Evolutionary conservation across 1,284 basidiomycete species (phyloP).

Genomic region (Ustilago trichophora): DNA sequence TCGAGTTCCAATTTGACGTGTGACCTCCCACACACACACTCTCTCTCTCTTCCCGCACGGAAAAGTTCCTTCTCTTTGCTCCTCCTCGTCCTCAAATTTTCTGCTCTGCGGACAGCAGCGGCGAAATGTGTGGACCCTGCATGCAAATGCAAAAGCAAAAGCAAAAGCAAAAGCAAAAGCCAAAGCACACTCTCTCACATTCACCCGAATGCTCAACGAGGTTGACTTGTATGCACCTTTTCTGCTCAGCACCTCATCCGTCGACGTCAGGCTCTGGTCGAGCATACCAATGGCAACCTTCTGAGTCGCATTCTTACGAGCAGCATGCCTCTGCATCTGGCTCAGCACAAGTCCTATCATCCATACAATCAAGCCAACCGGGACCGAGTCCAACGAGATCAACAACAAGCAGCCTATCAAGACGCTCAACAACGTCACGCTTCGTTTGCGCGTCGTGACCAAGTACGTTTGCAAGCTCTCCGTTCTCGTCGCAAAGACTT

Average conservation of each 20-base stretch:
- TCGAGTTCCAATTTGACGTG: too few species aligned
- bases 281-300: neutral
- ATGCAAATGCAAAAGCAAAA: too few species aligned
- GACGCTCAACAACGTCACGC: slow-evolving; percentile 4
- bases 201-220: too few species aligned
- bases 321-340: slow-evolving; percentile 32
- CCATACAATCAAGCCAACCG: slow-evolving; percentile 16
- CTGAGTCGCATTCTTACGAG: neutral
- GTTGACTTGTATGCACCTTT: too few species aligned
- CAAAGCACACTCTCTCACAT: too few species aligned
- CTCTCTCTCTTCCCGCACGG: too few species aligned
- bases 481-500: neutral
- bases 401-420: slow-evolving; percentile 7
- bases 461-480: slow-evolving; percentile 14
- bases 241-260: neutral
- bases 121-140: too few species aligned
- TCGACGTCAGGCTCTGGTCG: neutral
- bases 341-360: slow-evolving; percentile 27
- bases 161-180: too few species aligned
- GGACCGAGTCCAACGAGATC: slow-evolving; percentile 3
- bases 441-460: slow-evolving; percentile 11
- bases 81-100: too few species aligned
- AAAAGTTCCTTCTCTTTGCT: too few species aligned
- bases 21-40: too few species aligned
- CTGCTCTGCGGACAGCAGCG: too few species aligned